A percentile compares a stretch with the other conserved stretches of the same genome.
phyloP scores from a whole-genome alignment of 2,329 filamentous ascomycete species.

The Colletotrichum spinosum region DNA sequence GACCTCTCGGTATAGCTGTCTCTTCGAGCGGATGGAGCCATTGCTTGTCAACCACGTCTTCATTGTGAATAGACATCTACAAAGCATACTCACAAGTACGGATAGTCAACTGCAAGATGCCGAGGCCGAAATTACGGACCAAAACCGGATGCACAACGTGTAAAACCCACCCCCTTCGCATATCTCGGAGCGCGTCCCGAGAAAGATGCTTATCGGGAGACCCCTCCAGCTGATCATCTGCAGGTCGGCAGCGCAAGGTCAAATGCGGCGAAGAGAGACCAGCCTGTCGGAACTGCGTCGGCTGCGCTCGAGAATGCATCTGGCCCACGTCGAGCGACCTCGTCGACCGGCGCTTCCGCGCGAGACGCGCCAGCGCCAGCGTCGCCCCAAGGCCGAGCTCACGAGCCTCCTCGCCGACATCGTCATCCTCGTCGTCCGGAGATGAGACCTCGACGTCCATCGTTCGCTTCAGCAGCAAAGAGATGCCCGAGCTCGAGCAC shows the following conservation, averaged over 20 bases:
- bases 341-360: slow-evolving; percentile 5
- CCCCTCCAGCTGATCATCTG: not conserved
- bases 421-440: not conserved
- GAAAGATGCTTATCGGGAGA: no score
- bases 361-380: not conserved
- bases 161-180: not conserved
- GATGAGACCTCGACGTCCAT: not conserved
- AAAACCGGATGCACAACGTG: slow-evolving; percentile 16
- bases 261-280: slow-evolving; percentile 19
- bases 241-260: slow-evolving; percentile 5
- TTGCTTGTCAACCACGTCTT: no score
- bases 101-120: not conserved
- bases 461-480: not conserved
- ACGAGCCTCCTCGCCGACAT: not conserved
- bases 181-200: no score
- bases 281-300: slow-evolving; percentile 5
- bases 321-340: slow-evolving; percentile 1
- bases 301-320: not conserved
- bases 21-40: no score
- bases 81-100: not conserved
- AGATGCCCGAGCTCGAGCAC: slow-evolving; percentile 1
- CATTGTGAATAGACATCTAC: not conserved
- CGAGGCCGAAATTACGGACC: not conserved
- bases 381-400: not conserved
- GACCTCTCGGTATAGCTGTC: no score